Conservation (phyloP, 192 early-diverging fungal genomes). For the Allomyces macrogynus region DNA sequence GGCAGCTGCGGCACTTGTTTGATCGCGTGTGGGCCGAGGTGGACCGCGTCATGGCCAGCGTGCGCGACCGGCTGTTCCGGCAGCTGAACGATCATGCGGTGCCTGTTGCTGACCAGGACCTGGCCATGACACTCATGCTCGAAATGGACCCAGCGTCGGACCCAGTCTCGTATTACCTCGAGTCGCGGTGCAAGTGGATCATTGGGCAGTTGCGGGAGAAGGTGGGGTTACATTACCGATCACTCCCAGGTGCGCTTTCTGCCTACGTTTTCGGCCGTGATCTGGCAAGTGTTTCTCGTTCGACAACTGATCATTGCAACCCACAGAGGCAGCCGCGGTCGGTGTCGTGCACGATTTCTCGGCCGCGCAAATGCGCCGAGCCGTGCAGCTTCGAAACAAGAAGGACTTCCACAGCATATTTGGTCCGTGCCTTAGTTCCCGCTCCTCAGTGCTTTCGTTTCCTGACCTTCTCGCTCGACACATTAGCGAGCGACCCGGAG, state of each 20-base stretch:
- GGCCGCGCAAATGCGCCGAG: constrained; percentile 11
- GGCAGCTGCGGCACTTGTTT: constrained; percentile 51
- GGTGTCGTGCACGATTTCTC: background rate
- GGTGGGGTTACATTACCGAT: background rate
- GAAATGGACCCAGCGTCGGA: constrained; percentile 51
- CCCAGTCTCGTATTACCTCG: constrained; percentile 74
- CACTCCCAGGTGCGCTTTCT: constrained; percentile 2
- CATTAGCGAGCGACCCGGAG: constrained; percentile 18
- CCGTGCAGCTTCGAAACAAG: constrained; percentile 13
- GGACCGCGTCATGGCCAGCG: constrained; percentile 49
- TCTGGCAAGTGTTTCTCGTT: no score
- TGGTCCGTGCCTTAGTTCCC: constrained; percentile 2
- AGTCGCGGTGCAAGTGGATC: constrained; percentile 73
- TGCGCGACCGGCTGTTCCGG: constrained; percentile 51
- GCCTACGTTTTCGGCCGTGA: no score
- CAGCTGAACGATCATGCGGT: constrained; percentile 54
- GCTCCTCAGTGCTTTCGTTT: background rate
- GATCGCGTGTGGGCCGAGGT: constrained; percentile 89
- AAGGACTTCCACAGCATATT: constrained; percentile 22
- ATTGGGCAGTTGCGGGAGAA: constrained; percentile 42
- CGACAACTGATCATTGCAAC: no score
- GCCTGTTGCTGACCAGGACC: constrained; percentile 73
- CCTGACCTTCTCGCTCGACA: no score
- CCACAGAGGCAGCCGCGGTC: no score
- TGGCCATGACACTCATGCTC: constrained; percentile 49